Evolutionary conservation across 768 basidiomycete species (phyloP).

Genomic region (Trametopsis cervina): DNA sequence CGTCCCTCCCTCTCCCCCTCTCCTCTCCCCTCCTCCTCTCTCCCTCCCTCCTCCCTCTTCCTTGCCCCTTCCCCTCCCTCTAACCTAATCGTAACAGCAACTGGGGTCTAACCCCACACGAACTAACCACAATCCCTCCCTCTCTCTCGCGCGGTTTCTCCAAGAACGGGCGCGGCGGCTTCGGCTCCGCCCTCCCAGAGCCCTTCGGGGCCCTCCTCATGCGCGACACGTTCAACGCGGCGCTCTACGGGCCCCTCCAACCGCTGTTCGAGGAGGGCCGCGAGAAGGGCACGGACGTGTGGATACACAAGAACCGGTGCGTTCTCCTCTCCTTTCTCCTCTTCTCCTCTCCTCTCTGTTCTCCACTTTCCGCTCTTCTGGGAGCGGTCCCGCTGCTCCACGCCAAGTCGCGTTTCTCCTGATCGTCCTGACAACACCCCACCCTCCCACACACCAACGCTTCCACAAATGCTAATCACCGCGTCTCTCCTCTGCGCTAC

Average conservation of each 20-base stretch:
- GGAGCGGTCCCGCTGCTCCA: no score
- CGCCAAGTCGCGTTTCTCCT: no score
- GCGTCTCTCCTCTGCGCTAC: background rate
- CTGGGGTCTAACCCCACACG: conserved; percentile 65
- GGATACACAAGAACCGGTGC: conserved; percentile 68
- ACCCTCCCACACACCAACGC: no score
- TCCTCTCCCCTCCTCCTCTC: background rate
- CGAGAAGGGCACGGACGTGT: conserved; percentile 52
- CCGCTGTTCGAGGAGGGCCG: conserved; percentile 44
- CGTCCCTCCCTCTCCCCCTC: conserved; percentile 3
- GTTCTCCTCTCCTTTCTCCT: background rate
- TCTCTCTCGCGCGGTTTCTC: conserved; percentile 48
- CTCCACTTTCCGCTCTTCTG: no score
- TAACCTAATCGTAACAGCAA: conserved; percentile 35
- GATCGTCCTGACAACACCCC: no score
- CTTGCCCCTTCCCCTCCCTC: background rate
- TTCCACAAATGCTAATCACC: background rate
- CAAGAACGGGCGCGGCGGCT: conserved; percentile 39
- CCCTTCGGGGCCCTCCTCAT: conserved; percentile 51
- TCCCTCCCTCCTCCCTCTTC: background rate
- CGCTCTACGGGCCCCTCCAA: conserved; percentile 59
- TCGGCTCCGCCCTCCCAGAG: conserved; percentile 48
- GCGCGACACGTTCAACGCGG: conserved; percentile 51
- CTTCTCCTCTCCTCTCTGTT: no score
- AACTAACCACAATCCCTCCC: conserved; percentile 55